Conservation (phyloP, 1,284 basidiomycete genomes). For the Puccinia triticina region DNA sequence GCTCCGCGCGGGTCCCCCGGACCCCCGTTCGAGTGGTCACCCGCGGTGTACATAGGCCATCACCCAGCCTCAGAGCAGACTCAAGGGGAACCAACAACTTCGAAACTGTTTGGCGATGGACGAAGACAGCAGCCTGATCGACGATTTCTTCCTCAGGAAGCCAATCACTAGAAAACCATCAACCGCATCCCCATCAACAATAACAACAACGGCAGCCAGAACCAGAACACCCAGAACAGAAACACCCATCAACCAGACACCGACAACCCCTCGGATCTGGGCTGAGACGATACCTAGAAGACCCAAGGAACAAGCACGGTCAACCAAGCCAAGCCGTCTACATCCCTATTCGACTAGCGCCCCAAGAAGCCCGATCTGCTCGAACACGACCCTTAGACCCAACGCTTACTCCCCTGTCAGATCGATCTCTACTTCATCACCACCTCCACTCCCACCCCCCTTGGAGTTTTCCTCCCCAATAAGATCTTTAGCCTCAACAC, state of each 20-base stretch:
- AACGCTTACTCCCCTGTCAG: neutral
- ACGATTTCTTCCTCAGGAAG: neutral
- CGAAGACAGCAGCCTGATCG: neutral
- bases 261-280: neutral
- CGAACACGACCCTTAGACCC: neutral
- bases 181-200: constrained; percentile 46
- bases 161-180: constrained; percentile 52
- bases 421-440: neutral
- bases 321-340: neutral
- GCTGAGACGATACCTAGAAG: constrained; percentile 15
- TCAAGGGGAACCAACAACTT: no score
- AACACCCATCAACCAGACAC: constrained; percentile 51
- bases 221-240: constrained; percentile 38
- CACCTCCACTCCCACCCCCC: constrained; percentile 8
- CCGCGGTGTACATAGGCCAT: no score
- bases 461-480: neutral
- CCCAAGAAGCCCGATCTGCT: neutral
- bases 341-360: neutral
- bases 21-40: no score
- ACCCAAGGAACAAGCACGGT: constrained; percentile 2
- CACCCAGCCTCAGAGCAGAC: no score
- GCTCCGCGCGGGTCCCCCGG: no score
- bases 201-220: neutral
- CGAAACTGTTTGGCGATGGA: neutral
- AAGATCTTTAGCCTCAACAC: neutral